Evolutionary conservation across 1,139 yeast species (phyloP).

Genomic region (Hyphopichia wangnamkhiaoensis): DNA sequence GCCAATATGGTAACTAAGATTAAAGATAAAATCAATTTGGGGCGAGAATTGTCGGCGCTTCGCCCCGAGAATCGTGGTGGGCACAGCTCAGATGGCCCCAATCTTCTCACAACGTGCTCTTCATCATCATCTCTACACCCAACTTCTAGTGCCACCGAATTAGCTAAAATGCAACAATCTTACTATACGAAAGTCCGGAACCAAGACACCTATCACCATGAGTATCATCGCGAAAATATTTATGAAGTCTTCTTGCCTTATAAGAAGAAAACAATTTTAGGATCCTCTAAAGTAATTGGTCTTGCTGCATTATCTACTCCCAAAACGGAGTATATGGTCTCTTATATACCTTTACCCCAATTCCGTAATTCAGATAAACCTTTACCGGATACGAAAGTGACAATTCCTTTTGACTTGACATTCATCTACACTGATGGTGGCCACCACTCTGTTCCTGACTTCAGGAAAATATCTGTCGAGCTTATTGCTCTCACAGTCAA

Average conservation of each 20-base stretch:
- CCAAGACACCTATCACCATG: constrained; percentile 5
- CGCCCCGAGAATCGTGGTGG: constrained; percentile 2
- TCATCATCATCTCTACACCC: constrained; percentile 12
- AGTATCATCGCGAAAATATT: constrained; percentile 9
- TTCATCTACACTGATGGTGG: constrained; percentile 21
- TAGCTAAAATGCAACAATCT: constrained; percentile 33
- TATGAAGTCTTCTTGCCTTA: constrained; percentile 37
- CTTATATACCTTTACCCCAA: constrained; percentile 19
- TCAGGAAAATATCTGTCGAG: constrained; percentile 32
- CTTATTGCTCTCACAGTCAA: constrained; percentile 32
- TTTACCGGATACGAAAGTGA: constrained; percentile 15
- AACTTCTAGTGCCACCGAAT: constrained; percentile 23
- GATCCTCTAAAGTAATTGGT: constrained; percentile 34
- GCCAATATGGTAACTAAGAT: constrained; percentile 27
- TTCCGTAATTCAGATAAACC: constrained; percentile 10
- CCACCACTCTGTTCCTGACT: constrained; percentile 26
- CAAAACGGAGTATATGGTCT: constrained; percentile 24
- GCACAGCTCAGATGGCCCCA: not conserved
- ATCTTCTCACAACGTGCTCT: not conserved
- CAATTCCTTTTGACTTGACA: constrained; percentile 30
- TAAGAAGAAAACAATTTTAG: constrained; percentile 33
- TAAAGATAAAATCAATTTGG: constrained; percentile 26
- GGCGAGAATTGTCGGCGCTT: constrained; percentile 18
- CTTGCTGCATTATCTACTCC: constrained; percentile 36
- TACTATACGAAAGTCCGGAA: constrained; percentile 23